These are phyloP conservation scores for Ambrosia artemisiifolia DNA, from an alignment of 129 eudicot species.

Conservation along the genomic window DNA sequence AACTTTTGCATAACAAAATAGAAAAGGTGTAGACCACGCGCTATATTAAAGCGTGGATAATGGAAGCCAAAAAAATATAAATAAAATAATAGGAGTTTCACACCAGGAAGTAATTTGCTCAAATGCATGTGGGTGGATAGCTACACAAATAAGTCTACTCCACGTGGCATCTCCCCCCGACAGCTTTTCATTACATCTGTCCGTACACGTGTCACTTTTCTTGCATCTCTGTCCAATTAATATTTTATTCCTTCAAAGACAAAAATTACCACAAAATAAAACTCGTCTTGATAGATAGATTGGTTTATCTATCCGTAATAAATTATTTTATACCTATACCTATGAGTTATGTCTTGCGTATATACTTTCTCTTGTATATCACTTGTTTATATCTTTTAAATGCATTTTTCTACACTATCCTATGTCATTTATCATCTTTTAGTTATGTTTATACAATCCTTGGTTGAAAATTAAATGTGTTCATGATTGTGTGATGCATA, in stretches of 20 bases:
- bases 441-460: too few relatives aligned
- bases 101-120: conserved; percentile 18
- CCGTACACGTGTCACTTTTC: conserved; percentile 33
- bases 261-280: neutral
- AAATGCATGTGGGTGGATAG: conserved; percentile 28
- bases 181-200: conserved; percentile 14
- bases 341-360: too few relatives aligned
- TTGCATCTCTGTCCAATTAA: neutral
- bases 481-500: too few relatives aligned
- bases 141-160: conserved; percentile 16
- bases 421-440: too few relatives aligned
- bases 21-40: conserved; percentile 3
- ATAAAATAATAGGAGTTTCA: conserved; percentile 9
- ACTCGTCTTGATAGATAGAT: too few relatives aligned
- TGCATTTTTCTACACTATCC: too few relatives aligned
- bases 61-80: neutral
- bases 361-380: too few relatives aligned
- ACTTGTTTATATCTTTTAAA: too few relatives aligned
- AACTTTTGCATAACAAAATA: too few relatives aligned
- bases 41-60: conserved; percentile 1
- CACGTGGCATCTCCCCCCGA: conserved; percentile 30
- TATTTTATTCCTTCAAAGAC: neutral
- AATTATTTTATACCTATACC: too few relatives aligned
- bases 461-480: too few relatives aligned
- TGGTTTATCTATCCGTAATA: too few relatives aligned